These are phyloP conservation scores for Potentilla sterilis DNA, from an alignment of 306 rosid genomes.

Conservation along the genomic window DNA sequence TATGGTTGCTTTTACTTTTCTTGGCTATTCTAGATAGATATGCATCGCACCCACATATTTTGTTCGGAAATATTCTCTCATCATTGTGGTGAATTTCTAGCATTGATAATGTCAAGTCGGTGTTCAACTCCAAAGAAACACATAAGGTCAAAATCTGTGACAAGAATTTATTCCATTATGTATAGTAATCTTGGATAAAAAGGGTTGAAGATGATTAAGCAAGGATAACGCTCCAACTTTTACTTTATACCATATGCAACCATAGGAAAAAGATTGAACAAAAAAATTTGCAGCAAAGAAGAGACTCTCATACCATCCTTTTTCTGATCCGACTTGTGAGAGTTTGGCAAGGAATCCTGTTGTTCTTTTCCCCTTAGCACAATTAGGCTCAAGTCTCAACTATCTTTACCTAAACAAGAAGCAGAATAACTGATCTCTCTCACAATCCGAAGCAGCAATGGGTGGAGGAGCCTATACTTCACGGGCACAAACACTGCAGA, in stretches of 20 bases:
- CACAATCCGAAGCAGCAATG: neutral
- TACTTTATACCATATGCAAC: neutral
- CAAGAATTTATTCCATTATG: neutral
- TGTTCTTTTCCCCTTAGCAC: neutral
- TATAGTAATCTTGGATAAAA: neutral
- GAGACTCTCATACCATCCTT: no score
- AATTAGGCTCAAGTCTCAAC: neutral
- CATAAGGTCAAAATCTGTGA: neutral
- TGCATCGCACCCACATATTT: neutral
- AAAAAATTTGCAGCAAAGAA: no score
- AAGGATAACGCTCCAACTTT: neutral
- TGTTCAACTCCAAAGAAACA: neutral
- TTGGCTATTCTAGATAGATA: neutral
- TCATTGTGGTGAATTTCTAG: neutral
- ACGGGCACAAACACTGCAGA: slow-evolving; percentile 2
- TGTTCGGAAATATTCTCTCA: neutral
- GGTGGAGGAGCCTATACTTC: slow-evolving; percentile 19
- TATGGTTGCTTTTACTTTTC: slow-evolving; percentile 11
- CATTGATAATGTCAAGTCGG: neutral
- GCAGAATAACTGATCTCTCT: neutral
- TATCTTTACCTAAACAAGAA: neutral
- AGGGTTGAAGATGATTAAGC: neutral
- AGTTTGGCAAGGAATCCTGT: neutral
- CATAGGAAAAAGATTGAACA: neutral
- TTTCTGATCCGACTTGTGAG: no score